phyloP scores from a whole-genome alignment of 257 asterid species.

The Petunia secreta region DNA sequence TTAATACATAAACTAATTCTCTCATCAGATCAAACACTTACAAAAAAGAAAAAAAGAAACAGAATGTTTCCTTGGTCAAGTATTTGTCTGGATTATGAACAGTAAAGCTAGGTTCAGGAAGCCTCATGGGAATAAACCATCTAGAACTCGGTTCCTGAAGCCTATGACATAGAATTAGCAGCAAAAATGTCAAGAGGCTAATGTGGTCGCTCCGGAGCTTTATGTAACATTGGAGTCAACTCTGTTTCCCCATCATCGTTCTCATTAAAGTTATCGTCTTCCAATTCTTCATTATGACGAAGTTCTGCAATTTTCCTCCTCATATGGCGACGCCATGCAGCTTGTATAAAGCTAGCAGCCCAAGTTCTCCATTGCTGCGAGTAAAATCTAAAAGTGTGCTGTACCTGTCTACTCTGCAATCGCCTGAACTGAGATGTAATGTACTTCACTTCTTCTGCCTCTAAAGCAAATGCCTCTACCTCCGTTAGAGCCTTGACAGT shows the following conservation, averaged over 20 bases:
- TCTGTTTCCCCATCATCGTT: slow-evolving; percentile 33
- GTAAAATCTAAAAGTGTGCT: slow-evolving; percentile 90
- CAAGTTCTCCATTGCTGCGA: slow-evolving; percentile 99
- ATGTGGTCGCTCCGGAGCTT: slow-evolving; percentile 56
- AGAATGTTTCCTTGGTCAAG: too few relatives aligned
- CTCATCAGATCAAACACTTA: too few relatives aligned
- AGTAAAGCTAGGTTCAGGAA: too few relatives aligned
- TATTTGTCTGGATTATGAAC: too few relatives aligned
- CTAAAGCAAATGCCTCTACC: slow-evolving; percentile 92
- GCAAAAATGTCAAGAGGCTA: slow-evolving; percentile 67
- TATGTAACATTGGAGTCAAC: slow-evolving; percentile 38
- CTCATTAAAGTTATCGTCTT: slow-evolving; percentile 25
- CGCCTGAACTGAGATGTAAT: slow-evolving; percentile 91
- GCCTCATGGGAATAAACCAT: too few relatives aligned
- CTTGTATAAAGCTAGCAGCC: slow-evolving; percentile 96
- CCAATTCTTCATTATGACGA: slow-evolving; percentile 41
- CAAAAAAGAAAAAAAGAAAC: too few relatives aligned
- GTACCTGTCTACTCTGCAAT: slow-evolving; percentile 92
- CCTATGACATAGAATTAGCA: slow-evolving; percentile 39
- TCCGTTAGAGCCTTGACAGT: slow-evolving; percentile 91
- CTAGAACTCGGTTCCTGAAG: too few relatives aligned
- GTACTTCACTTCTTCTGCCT: slow-evolving; percentile 86
- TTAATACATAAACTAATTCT: too few relatives aligned
- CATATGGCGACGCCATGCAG: slow-evolving; percentile 83
- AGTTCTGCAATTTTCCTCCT: slow-evolving; percentile 68